These are phyloP conservation scores for Fusarium sp. DNA, from an alignment of 2,329 filamentous ascomycete genomes.

Conservation along the genomic window DNA sequence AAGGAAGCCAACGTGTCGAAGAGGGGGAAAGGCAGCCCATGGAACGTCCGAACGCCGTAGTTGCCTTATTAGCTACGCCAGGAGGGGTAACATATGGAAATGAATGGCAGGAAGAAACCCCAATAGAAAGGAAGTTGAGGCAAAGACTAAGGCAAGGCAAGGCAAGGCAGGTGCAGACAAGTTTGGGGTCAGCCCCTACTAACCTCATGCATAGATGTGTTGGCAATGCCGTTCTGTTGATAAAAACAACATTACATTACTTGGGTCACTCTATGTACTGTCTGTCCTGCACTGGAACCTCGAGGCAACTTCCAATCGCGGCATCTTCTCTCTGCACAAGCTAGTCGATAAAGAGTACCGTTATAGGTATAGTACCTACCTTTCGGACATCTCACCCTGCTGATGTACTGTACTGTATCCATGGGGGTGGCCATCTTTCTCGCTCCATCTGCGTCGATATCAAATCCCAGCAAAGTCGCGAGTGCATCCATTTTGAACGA, in stretches of 20 bases:
- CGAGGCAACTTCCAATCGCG: constrained; percentile 32
- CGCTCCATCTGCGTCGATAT: constrained; percentile 6
- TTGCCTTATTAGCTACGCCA: constrained; percentile 22
- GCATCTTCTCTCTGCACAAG: constrained; percentile 26
- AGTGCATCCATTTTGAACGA: background rate
- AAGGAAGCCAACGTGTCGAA: constrained; percentile 18
- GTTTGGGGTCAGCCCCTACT: constrained; percentile 45
- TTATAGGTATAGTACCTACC: background rate
- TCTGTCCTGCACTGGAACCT: constrained; percentile 35
- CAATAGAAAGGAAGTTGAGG: constrained; percentile 37
- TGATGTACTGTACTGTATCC: background rate
- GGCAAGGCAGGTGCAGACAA: constrained; percentile 32
- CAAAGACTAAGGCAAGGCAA: constrained; percentile 32
- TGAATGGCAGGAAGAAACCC: constrained; percentile 24
- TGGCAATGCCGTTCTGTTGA: constrained; percentile 69
- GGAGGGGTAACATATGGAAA: constrained; percentile 18
- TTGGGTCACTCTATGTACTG: constrained; percentile 27
- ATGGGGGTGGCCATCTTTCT: constrained; percentile 18
- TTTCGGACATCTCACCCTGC: constrained; percentile 10
- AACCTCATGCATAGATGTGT: constrained; percentile 78
- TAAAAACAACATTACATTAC: constrained; percentile 49
- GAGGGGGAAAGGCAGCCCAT: constrained; percentile 23
- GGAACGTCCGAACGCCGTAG: constrained; percentile 13
- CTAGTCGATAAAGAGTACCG: constrained; percentile 35
- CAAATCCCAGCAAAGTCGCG: background rate